phyloP scores from a whole-genome alignment of 73 alveolate species.

The Tetrahymena elliotti region DNA sequence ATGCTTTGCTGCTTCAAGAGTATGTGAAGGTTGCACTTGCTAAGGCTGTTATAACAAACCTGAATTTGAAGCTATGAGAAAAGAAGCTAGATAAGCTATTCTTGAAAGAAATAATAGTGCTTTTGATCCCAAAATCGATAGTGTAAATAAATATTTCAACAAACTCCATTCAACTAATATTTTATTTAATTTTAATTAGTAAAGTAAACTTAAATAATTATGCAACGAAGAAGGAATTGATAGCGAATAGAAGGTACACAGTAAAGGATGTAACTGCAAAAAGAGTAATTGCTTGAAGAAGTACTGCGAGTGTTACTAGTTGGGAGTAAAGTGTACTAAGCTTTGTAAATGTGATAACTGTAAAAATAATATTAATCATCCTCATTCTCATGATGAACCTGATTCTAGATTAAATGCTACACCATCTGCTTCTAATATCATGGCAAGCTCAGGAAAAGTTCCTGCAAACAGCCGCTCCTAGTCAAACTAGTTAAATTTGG shows the following conservation, averaged over 20 bases:
- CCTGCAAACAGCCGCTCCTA: neutral
- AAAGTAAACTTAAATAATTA: neutral
- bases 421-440: neutral
- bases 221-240: conserved; percentile 34
- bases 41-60: conserved; percentile 78
- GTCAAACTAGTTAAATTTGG: neutral
- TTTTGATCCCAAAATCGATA: conserved; percentile 67
- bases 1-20: conserved; percentile 84
- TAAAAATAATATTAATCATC: conserved; percentile 51
- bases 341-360: conserved; percentile 91
- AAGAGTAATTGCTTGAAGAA: conserved; percentile 88
- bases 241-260: neutral
- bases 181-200: neutral
- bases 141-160: neutral
- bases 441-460: neutral
- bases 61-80: conserved; percentile 74
- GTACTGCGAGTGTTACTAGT: conserved; percentile 93
- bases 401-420: neutral
- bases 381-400: neutral
- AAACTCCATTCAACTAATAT: neutral
- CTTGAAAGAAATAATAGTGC: conserved; percentile 92
- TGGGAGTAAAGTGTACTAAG: conserved; percentile 80
- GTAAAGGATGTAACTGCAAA: conserved; percentile 92
- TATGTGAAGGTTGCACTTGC: conserved; percentile 91
- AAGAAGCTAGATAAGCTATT: conserved; percentile 65